Percentiles rank a stretch among this genome's conserved stretches.
phyloP scores from a whole-genome alignment of 1,284 basidiomycete species.

The Omphalotus olearius region DNA sequence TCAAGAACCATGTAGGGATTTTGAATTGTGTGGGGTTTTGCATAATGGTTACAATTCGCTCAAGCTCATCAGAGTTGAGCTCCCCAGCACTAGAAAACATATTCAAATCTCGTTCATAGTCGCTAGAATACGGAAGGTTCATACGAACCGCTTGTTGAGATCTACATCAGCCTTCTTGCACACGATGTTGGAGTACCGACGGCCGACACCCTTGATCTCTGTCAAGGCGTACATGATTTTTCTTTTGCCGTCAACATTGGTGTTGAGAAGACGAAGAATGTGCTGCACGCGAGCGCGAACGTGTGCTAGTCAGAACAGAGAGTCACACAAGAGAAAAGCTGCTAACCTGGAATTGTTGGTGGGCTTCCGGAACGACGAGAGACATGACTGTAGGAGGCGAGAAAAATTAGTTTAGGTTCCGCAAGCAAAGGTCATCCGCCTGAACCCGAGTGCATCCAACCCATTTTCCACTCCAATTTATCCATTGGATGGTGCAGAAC shows the following conservation, averaged over 20 bases:
- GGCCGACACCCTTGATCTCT: constrained; percentile 99
- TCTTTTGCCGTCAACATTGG: constrained; percentile 98
- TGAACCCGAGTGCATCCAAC: constrained; percentile 2
- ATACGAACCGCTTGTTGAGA: constrained; percentile 93
- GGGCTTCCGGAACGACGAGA: constrained; percentile 89
- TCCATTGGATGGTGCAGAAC: not conserved
- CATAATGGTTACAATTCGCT: constrained; percentile 99
- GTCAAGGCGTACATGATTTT: constrained; percentile 98
- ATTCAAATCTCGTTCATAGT: constrained; percentile 9
- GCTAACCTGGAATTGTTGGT: constrained; percentile 88
- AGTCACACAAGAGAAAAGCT: not conserved
- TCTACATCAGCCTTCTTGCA: constrained; percentile 99
- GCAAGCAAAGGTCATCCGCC: constrained; percentile 7
- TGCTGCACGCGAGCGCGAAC: constrained; percentile 46
- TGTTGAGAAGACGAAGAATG: constrained; percentile 98
- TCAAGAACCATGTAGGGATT: constrained; percentile 98
- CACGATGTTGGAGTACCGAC: constrained; percentile 97
- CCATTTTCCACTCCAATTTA: not conserved
- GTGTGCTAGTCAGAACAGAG: not conserved
- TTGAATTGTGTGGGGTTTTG: constrained; percentile 99
- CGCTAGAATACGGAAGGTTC: not conserved
- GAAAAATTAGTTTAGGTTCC: not conserved
- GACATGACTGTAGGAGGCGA: constrained; percentile 56
- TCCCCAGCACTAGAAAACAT: constrained; percentile 72
- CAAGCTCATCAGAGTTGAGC: constrained; percentile 95